Evolutionary conservation across 345 rosid genomes (phyloP), one percentile per base, ranked within the genome.

Genomic region (Noccaea caerulescens): DNA sequence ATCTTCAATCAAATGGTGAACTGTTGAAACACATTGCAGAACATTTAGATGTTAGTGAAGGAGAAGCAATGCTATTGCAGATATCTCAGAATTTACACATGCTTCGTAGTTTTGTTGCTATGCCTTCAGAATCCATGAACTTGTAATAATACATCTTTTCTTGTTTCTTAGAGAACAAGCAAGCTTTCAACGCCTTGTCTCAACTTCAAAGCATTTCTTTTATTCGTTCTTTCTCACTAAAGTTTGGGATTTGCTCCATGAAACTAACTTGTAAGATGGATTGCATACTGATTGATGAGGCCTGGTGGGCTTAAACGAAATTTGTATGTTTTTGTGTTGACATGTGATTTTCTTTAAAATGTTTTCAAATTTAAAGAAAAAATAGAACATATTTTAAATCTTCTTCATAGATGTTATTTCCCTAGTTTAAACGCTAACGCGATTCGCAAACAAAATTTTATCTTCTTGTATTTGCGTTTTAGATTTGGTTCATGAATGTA

Each of bases 1-100:
- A 69, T n/a, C 82, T 87, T 59, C 85, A 81, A 64, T 77, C 73
- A 50, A 79, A 77, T 49, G 79, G 44, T 62, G 84, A 66, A 25
- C 53, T 81, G 14, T 64, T 76, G 50, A 79, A 76, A 43, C 79
- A 55, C 61, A 64, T 63, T 45, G 52, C 68, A 39, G 56, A 66
- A 39, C 63, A 72, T 13, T 63, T 68, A 10, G 73, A 66, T 73
- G 80, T 72, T 14, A 66, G 79, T 44, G 81, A 76, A 52, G 75
- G 80, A 54, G 71, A 61, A 59, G 77, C 79, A 72, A 77, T 76
- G 46, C 66, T 80, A 68, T 55, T 80, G 52, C 81, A 81, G 58
- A 78, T 78, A 45, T 74, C 81, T 50, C 82, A 78, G 14, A 75
- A 80, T 76, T 71, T 80, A 44, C 80, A 78, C 25, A 69, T 76